Evolutionary conservation across 345 rosid species (phyloP).

Genomic region (Noccaea caerulescens): DNA sequence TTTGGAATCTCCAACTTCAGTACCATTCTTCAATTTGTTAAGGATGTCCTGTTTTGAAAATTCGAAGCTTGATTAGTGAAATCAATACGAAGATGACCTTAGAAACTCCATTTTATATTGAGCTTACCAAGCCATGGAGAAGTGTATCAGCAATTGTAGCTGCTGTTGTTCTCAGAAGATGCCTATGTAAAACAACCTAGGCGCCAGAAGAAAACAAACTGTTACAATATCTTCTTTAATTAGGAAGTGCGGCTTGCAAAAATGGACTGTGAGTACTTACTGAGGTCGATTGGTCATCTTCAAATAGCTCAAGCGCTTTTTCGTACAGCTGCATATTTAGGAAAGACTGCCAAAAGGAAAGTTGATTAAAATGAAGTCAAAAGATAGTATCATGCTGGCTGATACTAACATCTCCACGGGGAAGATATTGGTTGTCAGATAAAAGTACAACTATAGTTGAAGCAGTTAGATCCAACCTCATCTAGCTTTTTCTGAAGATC

Average conservation of each 20-base stretch:
- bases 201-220: constrained; percentile 29
- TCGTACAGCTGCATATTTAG: constrained; percentile 90
- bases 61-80: constrained; percentile 24
- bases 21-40: constrained; percentile 81
- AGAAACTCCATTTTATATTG: constrained; percentile 20
- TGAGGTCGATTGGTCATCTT: constrained; percentile 83
- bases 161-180: constrained; percentile 82
- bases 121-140: constrained; percentile 70
- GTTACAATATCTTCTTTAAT: constrained; percentile 1
- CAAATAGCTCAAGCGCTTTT: constrained; percentile 86
- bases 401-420: constrained; percentile 22
- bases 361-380: constrained; percentile 10
- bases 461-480: constrained; percentile 62
- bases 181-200: constrained; percentile 88
- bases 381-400: constrained; percentile 21
- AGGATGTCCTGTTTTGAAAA: constrained; percentile 59
- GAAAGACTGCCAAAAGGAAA: constrained; percentile 66
- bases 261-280: constrained; percentile 56
- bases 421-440: constrained; percentile 12
- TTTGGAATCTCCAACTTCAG: constrained; percentile 66
- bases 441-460: constrained; percentile 30
- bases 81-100: constrained; percentile 10
- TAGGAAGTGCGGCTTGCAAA: constrained; percentile 7
- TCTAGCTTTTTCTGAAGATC: constrained; percentile 87
- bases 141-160: constrained; percentile 70